Evolutionary conservation across 352 stramenopile genomes (phyloP), one percentile per base, ranked within the genome.

Genomic region (Phytophthora hybrid): DNA sequence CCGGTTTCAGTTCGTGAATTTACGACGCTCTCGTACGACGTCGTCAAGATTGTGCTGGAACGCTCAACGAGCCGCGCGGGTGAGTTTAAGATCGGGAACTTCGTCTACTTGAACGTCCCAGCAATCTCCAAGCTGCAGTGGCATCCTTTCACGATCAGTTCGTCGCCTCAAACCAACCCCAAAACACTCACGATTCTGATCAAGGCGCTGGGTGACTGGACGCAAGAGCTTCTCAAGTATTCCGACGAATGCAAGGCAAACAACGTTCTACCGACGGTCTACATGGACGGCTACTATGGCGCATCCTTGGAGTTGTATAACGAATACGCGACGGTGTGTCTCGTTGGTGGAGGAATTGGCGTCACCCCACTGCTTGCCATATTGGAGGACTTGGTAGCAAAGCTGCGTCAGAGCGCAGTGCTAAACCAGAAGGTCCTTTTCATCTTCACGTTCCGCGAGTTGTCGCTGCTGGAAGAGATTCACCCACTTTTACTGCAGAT

Each of bases 211-310:
- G 82, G 82, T 5, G 58, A 80, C 51, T 89, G 82, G 82, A 86
- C 79, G 0, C 26, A 72, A 7, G 54, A 85, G 8, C 68, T 89
- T 6, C 64, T 83, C 16, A 52, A 72, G 14, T 69, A 84, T 54
- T 63, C 76, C 1, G 31, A 77, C 0, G n/a, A 71, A 11, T 83
- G 74, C 58, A 41, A 73, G 16, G 19, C 34, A 3, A 47, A 72
- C 14, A 19, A 66, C 13, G 26, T 58, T 0, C 31, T 66, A 4
- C 79, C 82, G 1, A 64, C 65, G 18, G 51, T 87, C 14, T 80
- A 84, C 32, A 73, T 86, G 62, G 80, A 87, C 51, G 82, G 78
- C 14, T 86, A 69, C 70, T 89, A 89, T 63, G 77, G 74, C 13
- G 32, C 67, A 11, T 84, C 80, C 26, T 41, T 84, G n/a, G 63